A percentile compares a stretch with the other conserved stretches of the same genome.
phyloP scores from a whole-genome alignment of 73 alveolate genomes.

The Tetrahymena malaccensis region DNA sequence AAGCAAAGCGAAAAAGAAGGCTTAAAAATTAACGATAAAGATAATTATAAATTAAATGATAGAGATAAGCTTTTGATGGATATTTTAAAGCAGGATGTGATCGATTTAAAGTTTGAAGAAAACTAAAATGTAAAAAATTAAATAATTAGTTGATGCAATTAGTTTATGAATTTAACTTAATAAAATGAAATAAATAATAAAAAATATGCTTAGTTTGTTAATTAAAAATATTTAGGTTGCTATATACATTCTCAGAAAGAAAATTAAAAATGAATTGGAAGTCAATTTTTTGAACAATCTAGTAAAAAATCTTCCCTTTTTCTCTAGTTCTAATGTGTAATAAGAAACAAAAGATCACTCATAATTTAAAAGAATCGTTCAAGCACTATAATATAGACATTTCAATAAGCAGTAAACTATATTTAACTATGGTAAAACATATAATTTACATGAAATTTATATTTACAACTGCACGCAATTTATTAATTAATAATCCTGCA shows the following conservation, averaged over 20 bases:
- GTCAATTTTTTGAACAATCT: background rate
- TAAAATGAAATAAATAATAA: background rate
- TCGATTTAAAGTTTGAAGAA: background rate
- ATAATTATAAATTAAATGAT: background rate
- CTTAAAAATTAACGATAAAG: background rate
- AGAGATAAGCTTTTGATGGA: background rate
- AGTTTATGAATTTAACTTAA: no score
- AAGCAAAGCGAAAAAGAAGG: background rate
- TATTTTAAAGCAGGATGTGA: background rate
- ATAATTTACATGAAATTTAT: background rate
- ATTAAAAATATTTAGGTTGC: background rate
- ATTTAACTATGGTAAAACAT: background rate
- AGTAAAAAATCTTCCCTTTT: background rate
- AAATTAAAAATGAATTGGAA: background rate
- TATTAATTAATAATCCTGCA: no score
- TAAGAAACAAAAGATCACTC: background rate
- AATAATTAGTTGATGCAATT: background rate
- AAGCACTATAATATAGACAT: background rate
- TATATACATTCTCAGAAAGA: background rate
- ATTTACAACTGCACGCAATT: no score
- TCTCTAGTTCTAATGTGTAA: background rate
- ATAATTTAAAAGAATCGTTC: background rate
- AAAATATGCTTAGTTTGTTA: background rate
- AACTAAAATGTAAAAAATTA: background rate
- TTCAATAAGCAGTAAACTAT: background rate